Evolutionary conservation across 331 rosid species (phyloP), one percentile per base, ranked within the genome.

Genomic region (Malus hybrid): DNA sequence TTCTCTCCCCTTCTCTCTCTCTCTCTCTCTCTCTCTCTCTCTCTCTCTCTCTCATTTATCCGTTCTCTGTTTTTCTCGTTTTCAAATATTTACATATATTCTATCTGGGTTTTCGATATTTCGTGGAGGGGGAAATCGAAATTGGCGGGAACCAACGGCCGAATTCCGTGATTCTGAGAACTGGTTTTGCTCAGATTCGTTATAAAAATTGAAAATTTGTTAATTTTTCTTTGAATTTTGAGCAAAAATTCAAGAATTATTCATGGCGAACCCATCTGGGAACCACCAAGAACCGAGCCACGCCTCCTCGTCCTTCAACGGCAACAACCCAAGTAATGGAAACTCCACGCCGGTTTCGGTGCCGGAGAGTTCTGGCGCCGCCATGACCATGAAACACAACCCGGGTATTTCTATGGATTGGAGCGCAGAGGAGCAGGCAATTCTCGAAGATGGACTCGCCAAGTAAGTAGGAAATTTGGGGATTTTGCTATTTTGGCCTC

Each of bases 251-350:
- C 16, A 10, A 66, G 55, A 28, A 32, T 44, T 61, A 9, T 62
- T 24, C 66, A 94, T 94, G 99, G 99, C 95, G 32, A 94, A 90
- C 84, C 96, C 99, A 36, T 91, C 97, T 44, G 99, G 97, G 79
- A 91, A 88, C 87, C 91, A 91, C 77, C 97, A 91, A 67, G 97
- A 94, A 24, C 88, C 86, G 28, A 81, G 88, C 65, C 90, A 87
- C 32, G 88, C 87, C 4, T 87, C 98, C 5, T 86, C 98, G 69
- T 84, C 96, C 2, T 87, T 93, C 80, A 90, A 90, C 81, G 87
- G 86, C 54, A 81, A 82, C 77, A 86, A 82, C 67, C 83, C 83
- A 36, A 84, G 59, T 24, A 87, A 87, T 79, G 97, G 97, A 19
- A 88, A 83, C 79, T 85, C 93, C 33, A 73, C 74, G 15, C 83